phyloP scores from a whole-genome alignment of 805 yeast genomes.

The Saccharomycopsis fodiens region DNA sequence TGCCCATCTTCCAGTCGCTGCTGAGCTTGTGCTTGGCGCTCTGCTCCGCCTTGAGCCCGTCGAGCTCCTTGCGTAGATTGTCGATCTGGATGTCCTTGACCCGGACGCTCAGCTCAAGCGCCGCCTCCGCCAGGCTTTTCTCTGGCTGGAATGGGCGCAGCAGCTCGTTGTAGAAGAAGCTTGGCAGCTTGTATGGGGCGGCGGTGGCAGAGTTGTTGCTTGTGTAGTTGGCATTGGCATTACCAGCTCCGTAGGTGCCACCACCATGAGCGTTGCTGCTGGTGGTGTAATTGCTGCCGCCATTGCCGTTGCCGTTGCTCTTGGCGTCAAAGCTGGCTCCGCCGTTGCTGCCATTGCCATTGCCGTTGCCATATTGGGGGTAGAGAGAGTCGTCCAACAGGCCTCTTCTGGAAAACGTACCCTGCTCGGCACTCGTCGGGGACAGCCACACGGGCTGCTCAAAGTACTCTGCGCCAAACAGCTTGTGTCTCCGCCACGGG shows the following conservation, averaged over 20 bases:
- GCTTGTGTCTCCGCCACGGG: background rate
- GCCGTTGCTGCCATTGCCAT: background rate
- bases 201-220: background rate
- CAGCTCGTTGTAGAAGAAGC: background rate
- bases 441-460: background rate
- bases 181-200: background rate
- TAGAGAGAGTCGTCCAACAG: background rate
- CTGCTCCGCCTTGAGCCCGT: conserved; percentile 30
- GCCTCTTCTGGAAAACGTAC: background rate
- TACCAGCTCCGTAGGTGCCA: background rate
- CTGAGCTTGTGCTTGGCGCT: conserved; percentile 20
- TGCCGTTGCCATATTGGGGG: background rate
- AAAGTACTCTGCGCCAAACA: background rate
- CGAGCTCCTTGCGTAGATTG: conserved; percentile 38
- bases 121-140: conserved; percentile 24
- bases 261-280: background rate
- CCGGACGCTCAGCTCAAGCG: conserved; percentile 42
- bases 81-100: conserved; percentile 47
- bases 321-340: no score
- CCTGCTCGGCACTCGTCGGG: background rate
- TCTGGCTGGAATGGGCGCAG: background rate
- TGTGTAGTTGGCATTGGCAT: background rate
- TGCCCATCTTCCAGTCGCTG: conserved; percentile 8
- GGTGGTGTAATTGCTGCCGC: no score
- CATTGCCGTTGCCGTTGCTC: background rate